A percentile compares a stretch with the other conserved stretches of the same genome.
Evolutionary conservation across 1,139 yeast genomes (phyloP).

Genomic region (Spencermartinsiella ligniputridi): DNA sequence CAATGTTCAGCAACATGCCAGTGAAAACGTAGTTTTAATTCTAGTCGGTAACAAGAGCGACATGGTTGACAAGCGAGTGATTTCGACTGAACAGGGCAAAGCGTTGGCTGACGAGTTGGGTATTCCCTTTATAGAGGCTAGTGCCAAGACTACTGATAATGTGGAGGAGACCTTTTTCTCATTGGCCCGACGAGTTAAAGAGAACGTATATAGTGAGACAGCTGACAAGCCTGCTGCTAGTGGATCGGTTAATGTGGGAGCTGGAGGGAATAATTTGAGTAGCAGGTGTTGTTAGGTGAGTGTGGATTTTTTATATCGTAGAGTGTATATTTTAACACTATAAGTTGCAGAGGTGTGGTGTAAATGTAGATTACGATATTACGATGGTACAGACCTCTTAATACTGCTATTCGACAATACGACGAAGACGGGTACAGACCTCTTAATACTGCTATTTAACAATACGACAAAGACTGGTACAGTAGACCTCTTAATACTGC

Average conservation of each 20-base stretch:
- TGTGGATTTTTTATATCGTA: not conserved
- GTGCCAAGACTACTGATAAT: slow-evolving; percentile 89
- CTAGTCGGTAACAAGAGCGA: slow-evolving; percentile 95
- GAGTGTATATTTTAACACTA: no score
- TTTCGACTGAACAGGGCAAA: slow-evolving; percentile 84
- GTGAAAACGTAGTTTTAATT: slow-evolving; percentile 89
- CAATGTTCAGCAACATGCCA: slow-evolving; percentile 94
- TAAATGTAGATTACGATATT: no score
- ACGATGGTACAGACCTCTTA: no score
- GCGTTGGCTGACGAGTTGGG: slow-evolving; percentile 82
- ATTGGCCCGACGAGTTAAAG: slow-evolving; percentile 84
- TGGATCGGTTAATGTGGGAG: slow-evolving; percentile 24
- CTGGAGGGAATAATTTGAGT: slow-evolving; percentile 14
- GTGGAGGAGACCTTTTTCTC: slow-evolving; percentile 90
- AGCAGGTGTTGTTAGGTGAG: slow-evolving; percentile 25
- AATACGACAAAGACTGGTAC: no score
- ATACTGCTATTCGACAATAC: no score
- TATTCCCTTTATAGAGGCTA: slow-evolving; percentile 89
- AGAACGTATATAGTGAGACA: slow-evolving; percentile 49
- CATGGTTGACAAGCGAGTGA: slow-evolving; percentile 65
- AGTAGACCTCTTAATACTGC: no score
- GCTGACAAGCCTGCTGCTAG: slow-evolving; percentile 20
- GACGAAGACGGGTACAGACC: no score
- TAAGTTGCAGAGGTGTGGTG: no score
- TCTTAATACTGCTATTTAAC: no score